Base-by-base conservation (phyloP, 139 green algal genomes). In the Chlorella vulgaris region DNA sequence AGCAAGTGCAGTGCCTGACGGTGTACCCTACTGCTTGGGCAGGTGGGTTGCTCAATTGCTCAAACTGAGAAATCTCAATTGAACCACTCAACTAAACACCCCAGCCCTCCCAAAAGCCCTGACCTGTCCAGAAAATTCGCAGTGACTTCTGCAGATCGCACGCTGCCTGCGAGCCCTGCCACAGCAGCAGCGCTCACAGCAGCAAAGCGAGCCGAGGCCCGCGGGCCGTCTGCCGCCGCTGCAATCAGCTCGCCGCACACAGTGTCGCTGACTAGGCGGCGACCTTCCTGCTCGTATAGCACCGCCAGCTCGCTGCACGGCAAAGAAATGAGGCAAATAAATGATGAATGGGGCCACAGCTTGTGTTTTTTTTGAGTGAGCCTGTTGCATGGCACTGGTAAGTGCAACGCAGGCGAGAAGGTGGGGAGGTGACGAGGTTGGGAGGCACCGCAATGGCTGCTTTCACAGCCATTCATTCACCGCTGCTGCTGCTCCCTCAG, bases 171-270 rank as follows among this genome's bases (percentile, higher is more conserved):
- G 69, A 96, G 53, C 22, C 87, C 93, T 55, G 90, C 74, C 50
- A 97, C 83, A 51, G 91, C 89, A 3, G 90, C 89, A 0, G 93
- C 90, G 0, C 88, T 88, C 24, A 96, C 90, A 6, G 88, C 89
- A 0, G 90, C 85, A 87, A 97, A 97, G 67, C 89, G 81, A 55
- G 94, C 90, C 3, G 87, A 90, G 4, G 93, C 93, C 2, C 92
- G 86, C 0, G 93, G 93, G 0, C 93, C 93, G 71, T 93, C 85
- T 24, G 87, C 88, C 24, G 81, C 91, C 4, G 93, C 92, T 51
- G 91, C 68, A n/a, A 93, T 65, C 21, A 83, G 65, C 77, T 83
- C 77, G 31, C 22, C 77, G 50, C 77, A 83, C 50, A 94, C 83
- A 21, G 86, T 83, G 5, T 90, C 76, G 33, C 78, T 81, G 3